Base-by-base conservation (phyloP, 768 basidiomycete genomes). In the Boletus vinaceobasis region DNA sequence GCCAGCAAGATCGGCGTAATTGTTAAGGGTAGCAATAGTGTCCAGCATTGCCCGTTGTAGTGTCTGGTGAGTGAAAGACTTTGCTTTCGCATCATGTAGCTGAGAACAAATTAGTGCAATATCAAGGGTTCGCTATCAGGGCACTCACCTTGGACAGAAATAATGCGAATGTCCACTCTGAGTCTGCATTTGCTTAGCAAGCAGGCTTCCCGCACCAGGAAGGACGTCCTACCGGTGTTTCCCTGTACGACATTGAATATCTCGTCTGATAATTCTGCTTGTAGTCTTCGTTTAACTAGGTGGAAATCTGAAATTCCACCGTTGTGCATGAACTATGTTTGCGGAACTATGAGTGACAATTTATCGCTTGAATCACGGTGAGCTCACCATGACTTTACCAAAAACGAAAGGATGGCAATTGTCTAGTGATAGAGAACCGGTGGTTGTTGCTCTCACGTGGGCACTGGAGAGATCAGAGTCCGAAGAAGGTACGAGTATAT, bases 391-490 rank as follows among this genome's bases (percentile, higher is more conserved):
- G 45, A 99, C 75, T 66, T 89, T 93, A 10, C 89, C 91, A 65
- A 91, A 87, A 38, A 84, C 84, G 73, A 96, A 99, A 6, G 97
- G 97, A 73, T 98, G 96, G 62, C 93, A 95, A 65, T 96, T 96
- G 69, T 94, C 93, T 59, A 93, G 73, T 21, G 89, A 93, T n/a
- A 97, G 74, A 0, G 92, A 88, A 8, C 93, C 94, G 1, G 90
- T 88, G 2, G 96, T 98, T 0, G 93, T 92, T 7, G 95, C 95
- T 48, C 95, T 84, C 54, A 98, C 95, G 74, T 98, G 94, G 3
- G 84, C 93, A 71, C 90, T 87, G 46, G 43, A 52, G 48, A 58
- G 13, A 50, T 58, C 23, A 53, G 52, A 43, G 27, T 37, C 48
- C 26, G 27, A 23, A 35, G 23, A 50, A 15, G 32, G 36, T 13